Base-by-base conservation (phyloP, 305 asterid species). In the Fraxinus ornus region DNA sequence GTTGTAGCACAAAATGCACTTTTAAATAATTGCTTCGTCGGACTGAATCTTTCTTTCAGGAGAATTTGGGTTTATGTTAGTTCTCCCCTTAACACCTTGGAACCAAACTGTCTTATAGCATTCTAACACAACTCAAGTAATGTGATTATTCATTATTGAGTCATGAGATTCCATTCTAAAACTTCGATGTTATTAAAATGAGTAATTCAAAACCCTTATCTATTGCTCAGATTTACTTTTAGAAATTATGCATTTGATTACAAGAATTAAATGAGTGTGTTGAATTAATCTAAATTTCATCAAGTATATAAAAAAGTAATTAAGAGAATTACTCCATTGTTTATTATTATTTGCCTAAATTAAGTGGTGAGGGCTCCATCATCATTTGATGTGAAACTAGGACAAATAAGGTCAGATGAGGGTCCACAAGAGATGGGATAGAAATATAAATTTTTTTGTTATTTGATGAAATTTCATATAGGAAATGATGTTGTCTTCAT, bases 401-500 rank as follows among this genome's bases (percentile, higher is more conserved):
- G 85, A 83, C 88, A 89, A 91, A 82, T 86, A 90, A 88, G 87
- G 85, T 60, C 85, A 88, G 64, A 55, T 80, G 83, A 89, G 88
- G 90, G 94, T 86, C 92, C 93, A 85, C 81, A 76, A 76, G 9
- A 83, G 89, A 89, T 83, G 86, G 86, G 85, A 78, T 83, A 88
- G 83, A 87, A 84, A 88, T 85, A 83, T 88, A 79, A 7, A 0
- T 36, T 39, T 8, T 44, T 22, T 47, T 47, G 84, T 83, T 80
- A 86, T 80, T 79, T 80, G 85, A 70, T 86, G 79, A 74, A 88
- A 91, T 90, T 91, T 92, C 94, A 87, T 85, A 52, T 73, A 26
- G 81, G 78, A 89, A 87, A 90, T 92, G 83, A 92, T 92, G 89
- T 7, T 92, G 97, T 92, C 94, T 81, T 75, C 85, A 75, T 73